phyloP scores from a whole-genome alignment of 441 rosid species.

The Mallotus japonicus region DNA sequence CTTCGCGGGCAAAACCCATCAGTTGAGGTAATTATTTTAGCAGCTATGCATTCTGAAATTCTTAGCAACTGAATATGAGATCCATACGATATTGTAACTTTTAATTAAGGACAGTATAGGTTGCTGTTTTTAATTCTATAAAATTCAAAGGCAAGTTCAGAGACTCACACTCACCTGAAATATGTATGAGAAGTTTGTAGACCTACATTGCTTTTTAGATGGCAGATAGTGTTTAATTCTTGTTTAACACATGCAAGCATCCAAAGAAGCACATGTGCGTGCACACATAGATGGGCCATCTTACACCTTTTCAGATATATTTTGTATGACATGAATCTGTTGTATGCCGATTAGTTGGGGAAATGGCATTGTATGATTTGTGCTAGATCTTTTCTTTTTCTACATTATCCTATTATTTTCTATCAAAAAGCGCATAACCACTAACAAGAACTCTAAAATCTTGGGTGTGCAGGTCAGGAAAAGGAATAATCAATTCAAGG shows the following conservation, averaged over 20 bases:
- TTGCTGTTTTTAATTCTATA: not conserved
- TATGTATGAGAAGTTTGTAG: too few relatives aligned
- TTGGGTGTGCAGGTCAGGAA: constrained; percentile 42
- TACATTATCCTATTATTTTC: not conserved
- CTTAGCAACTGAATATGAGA: not conserved
- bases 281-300: not conserved
- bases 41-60: not conserved
- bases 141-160: too few relatives aligned
- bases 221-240: too few relatives aligned
- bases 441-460: not conserved
- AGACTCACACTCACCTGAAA: too few relatives aligned
- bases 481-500: constrained; percentile 42
- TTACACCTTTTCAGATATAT: too few relatives aligned
- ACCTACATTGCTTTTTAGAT: too few relatives aligned
- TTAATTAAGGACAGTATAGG: not conserved
- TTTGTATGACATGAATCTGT: not conserved
- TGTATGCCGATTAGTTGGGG: not conserved
- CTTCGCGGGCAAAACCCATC: constrained; percentile 52
- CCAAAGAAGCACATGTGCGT: too few relatives aligned
- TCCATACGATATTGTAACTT: not conserved
- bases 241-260: too few relatives aligned
- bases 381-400: not conserved
- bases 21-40: constrained; percentile 50
- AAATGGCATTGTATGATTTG: not conserved
- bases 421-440: not conserved